Percentiles rank a stretch among this genome's conserved stretches.
Conservation (phyloP, 257 asterid species). For the Przewalskia tangutica region DNA sequence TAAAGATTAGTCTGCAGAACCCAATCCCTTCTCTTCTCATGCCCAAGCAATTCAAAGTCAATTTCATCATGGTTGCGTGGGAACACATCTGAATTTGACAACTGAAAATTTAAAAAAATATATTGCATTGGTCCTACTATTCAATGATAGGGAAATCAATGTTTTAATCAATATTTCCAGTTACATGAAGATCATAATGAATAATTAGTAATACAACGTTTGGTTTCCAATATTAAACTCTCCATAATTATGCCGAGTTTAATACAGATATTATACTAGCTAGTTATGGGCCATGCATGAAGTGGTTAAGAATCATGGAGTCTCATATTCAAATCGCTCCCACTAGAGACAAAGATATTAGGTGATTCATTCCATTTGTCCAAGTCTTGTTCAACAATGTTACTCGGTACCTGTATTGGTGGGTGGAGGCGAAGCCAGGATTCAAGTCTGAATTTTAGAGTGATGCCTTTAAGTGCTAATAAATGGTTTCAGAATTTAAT, state of each 20-base stretch:
- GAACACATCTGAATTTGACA: slow-evolving; percentile 53
- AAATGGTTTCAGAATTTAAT: too few relatives aligned
- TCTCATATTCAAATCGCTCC: too few relatives aligned
- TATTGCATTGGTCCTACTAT: neutral
- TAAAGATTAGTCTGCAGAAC: slow-evolving; percentile 69
- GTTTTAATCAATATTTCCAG: neutral
- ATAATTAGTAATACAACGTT: neutral
- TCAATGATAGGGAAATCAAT: neutral
- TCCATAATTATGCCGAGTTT: neutral
- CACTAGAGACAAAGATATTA: too few relatives aligned
- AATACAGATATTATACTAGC: neutral
- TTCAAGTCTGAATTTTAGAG: too few relatives aligned
- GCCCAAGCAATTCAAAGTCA: slow-evolving; percentile 77
- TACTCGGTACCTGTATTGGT: neutral
- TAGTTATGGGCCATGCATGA: neutral
- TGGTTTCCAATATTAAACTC: neutral
- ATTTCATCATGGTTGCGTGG: slow-evolving; percentile 81
- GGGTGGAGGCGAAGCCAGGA: too few relatives aligned
- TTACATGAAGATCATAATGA: neutral
- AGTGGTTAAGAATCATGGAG: too few relatives aligned
- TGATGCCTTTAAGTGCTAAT: too few relatives aligned
- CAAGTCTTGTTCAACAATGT: neutral
- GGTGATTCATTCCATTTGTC: neutral
- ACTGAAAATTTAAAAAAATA: slow-evolving; percentile 8
- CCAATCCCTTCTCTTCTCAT: slow-evolving; percentile 73